Evolutionary conservation across 1,284 basidiomycete species (phyloP).

Genomic region (Irpex sp.): DNA sequence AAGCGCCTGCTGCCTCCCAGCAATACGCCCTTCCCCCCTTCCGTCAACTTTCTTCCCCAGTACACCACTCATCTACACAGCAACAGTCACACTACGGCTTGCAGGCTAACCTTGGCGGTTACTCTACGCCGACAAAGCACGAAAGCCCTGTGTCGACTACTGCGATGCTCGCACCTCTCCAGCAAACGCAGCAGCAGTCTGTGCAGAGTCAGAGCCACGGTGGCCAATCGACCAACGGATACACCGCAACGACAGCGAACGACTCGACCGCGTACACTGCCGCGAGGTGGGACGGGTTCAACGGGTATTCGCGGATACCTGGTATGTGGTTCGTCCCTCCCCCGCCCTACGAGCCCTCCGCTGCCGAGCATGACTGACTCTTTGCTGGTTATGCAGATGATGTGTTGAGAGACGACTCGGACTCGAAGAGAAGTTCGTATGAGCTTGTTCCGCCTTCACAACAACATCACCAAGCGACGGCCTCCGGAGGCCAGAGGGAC

Average conservation of each 20-base stretch:
- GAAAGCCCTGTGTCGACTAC: slow-evolving; percentile 4
- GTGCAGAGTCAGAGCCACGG: not conserved
- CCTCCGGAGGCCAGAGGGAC: not conserved
- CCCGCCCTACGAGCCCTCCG: not conserved
- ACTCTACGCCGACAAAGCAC: slow-evolving; percentile 8
- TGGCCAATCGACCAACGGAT: not conserved
- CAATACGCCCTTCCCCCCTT: slow-evolving; percentile 8
- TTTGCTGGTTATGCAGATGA: not conserved
- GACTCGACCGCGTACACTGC: not conserved
- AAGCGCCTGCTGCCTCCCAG: not conserved
- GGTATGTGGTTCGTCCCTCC: slow-evolving; percentile 2
- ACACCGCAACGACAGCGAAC: not conserved
- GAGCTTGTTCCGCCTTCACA: not conserved
- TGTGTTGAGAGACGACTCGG: not conserved
- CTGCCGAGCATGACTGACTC: not conserved
- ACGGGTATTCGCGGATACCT: slow-evolving; percentile 7
- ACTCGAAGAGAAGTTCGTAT: not conserved
- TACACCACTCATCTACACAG: slow-evolving; percentile 1
- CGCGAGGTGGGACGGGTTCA: slow-evolving; percentile 7
- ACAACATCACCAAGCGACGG: not conserved
- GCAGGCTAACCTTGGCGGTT: slow-evolving; percentile 1
- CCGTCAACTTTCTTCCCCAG: slow-evolving; percentile 7
- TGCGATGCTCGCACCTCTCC: slow-evolving; percentile 9
- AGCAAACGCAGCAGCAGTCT: slow-evolving; percentile 2
- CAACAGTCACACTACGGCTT: slow-evolving; percentile 1